Percentiles rank a stretch among this genome's conserved stretches.
These are phyloP conservation scores for Saccharomycopsis microspora DNA, from an alignment of 805 yeast genomes.

Conservation along the genomic window DNA sequence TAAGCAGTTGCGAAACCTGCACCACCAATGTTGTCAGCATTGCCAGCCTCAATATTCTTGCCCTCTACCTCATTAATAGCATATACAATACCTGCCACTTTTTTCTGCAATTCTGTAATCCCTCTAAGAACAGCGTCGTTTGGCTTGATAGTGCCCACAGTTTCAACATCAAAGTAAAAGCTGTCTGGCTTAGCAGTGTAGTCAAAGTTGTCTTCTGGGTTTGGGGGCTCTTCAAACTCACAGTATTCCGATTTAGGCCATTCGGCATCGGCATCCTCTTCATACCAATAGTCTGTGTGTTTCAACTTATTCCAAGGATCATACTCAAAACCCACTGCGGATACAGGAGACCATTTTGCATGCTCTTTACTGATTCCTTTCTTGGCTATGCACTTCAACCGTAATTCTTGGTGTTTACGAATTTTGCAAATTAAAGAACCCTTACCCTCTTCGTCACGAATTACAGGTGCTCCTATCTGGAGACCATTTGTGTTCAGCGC, in stretches of 20 bases:
- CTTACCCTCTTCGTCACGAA: conserved; percentile 58
- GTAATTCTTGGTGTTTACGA: conserved; percentile 84
- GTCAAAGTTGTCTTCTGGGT: conserved; percentile 77
- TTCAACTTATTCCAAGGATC: conserved; percentile 98
- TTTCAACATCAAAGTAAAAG: conserved; percentile 84
- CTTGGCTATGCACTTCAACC: conserved; percentile 87
- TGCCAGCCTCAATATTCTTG: conserved; percentile 33
- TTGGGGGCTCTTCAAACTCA: conserved; percentile 94
- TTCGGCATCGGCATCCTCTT: conserved; percentile 74
- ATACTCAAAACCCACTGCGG: conserved; percentile 93
- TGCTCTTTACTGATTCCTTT: conserved; percentile 97
- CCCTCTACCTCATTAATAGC: conserved; percentile 44
- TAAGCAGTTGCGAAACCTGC: conserved; percentile 24
- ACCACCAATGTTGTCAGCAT: conserved; percentile 37
- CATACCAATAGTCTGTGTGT: conserved; percentile 96
- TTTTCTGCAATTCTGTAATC: conserved; percentile 74
- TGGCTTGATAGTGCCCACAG: conserved; percentile 82
- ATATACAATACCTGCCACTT: conserved; percentile 77
- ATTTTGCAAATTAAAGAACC: conserved; percentile 91
- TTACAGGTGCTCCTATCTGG: conserved; percentile 74
- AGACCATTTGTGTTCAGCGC: conserved; percentile 27
- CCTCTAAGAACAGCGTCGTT: conserved; percentile 84
- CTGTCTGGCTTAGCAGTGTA: conserved; percentile 70
- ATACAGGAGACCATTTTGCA: conserved; percentile 96
- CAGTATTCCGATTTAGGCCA: conserved; percentile 90